phyloP scores from a whole-genome alignment of 78 protist genomes.

The Corallochytrium limacisporum region DNA sequence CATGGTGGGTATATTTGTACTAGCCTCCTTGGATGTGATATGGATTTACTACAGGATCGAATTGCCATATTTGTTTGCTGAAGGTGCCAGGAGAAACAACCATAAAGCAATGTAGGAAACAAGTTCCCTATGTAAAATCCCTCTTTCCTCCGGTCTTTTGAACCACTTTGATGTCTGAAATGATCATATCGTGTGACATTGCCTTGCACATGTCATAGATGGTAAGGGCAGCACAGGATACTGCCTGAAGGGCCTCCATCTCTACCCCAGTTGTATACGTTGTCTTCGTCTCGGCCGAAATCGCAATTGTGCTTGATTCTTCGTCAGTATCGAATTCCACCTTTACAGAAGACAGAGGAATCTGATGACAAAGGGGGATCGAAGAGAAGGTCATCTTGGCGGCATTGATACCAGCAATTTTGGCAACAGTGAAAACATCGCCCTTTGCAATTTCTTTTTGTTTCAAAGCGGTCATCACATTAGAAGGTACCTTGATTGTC shows the following conservation, averaged over 20 bases:
- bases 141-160: slow-evolving; percentile 59
- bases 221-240: slow-evolving; percentile 34
- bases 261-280: slow-evolving; percentile 55
- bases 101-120: too few relatives aligned
- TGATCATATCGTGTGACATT: slow-evolving; percentile 29
- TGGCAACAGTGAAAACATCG: slow-evolving; percentile 50
- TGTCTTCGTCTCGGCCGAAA: background rate
- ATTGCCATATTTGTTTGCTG: too few relatives aligned
- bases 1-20: too few relatives aligned
- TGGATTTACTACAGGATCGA: too few relatives aligned
- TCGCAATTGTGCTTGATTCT: too few relatives aligned
- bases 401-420: slow-evolving; percentile 66
- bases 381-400: slow-evolving; percentile 42
- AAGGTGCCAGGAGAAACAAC: too few relatives aligned
- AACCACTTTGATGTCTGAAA: slow-evolving; percentile 28
- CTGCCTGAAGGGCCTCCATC: slow-evolving; percentile 78
- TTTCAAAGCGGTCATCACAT: background rate
- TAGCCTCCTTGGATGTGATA: too few relatives aligned
- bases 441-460: slow-evolving; percentile 32
- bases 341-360: slow-evolving; percentile 36
- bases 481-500: background rate
- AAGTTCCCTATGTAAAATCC: too few relatives aligned
- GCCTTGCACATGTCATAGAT: slow-evolving; percentile 75
- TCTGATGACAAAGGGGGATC: slow-evolving; percentile 71
- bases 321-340: too few relatives aligned